A percentile compares a stretch with the other conserved stretches of the same genome.
These are phyloP conservation scores for Lecanoromycetidae sp. DNA, from an alignment of 2,329 filamentous ascomycete genomes.

Conservation along the genomic window DNA sequence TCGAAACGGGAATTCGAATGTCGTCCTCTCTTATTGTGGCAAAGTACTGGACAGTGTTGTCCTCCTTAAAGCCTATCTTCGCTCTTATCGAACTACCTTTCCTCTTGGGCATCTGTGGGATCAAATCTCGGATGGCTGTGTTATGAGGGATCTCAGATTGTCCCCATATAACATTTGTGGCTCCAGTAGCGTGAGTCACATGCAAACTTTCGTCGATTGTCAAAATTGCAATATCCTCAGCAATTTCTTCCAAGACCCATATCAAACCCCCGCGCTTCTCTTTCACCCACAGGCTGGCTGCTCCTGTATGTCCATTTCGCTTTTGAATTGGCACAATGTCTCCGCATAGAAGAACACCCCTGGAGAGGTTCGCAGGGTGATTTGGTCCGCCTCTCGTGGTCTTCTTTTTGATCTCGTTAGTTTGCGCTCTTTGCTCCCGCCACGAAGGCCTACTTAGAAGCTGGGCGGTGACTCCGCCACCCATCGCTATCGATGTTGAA, in stretches of 20 bases:
- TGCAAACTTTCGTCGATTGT: constrained; percentile 65
- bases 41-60: constrained; percentile 63
- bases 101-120: constrained; percentile 70
- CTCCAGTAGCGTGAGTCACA: constrained; percentile 58
- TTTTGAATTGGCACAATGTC: constrained; percentile 98
- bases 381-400: constrained; percentile 46
- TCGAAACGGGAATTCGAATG: constrained; percentile 71
- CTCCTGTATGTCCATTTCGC: constrained; percentile 79
- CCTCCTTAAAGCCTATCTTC: constrained; percentile 59
- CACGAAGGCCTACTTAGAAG: constrained; percentile 71
- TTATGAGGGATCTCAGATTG: constrained; percentile 53
- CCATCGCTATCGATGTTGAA: constrained; percentile 44
- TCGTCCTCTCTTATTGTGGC: constrained; percentile 67
- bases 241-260: constrained; percentile 96
- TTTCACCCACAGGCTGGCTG: constrained; percentile 96
- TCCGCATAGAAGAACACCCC: constrained; percentile 83
- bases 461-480: constrained; percentile 76
- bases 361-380: constrained; percentile 62
- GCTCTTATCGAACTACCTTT: constrained; percentile 49
- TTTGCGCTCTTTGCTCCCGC: constrained; percentile 42
- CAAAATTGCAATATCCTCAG: constrained; percentile 76
- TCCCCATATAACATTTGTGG: constrained; percentile 79
- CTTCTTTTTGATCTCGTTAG: constrained; percentile 34
- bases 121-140: constrained; percentile 62
- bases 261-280: constrained; percentile 89